These are phyloP conservation scores for Saccharomyces hybrid DNA, from an alignment of 1,139 yeast genomes.

Conservation along the genomic window DNA sequence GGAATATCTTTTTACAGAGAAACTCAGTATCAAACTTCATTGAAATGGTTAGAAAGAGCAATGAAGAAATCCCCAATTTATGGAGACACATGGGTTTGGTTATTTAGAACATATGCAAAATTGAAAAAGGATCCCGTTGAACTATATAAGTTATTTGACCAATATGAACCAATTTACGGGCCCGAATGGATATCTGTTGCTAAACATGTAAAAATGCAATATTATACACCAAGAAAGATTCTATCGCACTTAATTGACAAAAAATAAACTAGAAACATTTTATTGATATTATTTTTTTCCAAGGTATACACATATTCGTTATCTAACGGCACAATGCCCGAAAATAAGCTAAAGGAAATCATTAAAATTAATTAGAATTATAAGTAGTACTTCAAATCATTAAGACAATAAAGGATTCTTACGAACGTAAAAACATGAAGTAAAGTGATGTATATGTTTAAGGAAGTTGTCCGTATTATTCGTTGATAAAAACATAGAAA, in stretches of 20 bases:
- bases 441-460: not conserved
- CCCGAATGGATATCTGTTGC: constrained; percentile 44
- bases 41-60: constrained; percentile 71
- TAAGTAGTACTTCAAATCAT: constrained; percentile 2
- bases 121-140: constrained; percentile 31
- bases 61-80: constrained; percentile 42
- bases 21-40: constrained; percentile 58
- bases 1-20: constrained; percentile 66
- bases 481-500: not conserved
- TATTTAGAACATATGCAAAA: constrained; percentile 38
- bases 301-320: not conserved
- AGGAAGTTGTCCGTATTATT: not conserved
- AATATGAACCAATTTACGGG: constrained; percentile 53
- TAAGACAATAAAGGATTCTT: not conserved
- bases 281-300: not conserved
- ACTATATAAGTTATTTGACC: constrained; percentile 31
- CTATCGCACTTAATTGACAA: constrained; percentile 3
- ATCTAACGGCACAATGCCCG: not conserved
- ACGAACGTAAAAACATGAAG: not conserved
- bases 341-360: not conserved
- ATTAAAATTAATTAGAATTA: constrained; percentile 2
- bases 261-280: not conserved
- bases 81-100: constrained; percentile 81
- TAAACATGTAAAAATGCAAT: constrained; percentile 33
- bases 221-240: constrained; percentile 11